Percentiles rank a stretch among this genome's conserved stretches.
These are phyloP conservation scores for Rutstroemia sp. DNA, from an alignment of 2,329 filamentous ascomycete genomes.

Conservation along the genomic window DNA sequence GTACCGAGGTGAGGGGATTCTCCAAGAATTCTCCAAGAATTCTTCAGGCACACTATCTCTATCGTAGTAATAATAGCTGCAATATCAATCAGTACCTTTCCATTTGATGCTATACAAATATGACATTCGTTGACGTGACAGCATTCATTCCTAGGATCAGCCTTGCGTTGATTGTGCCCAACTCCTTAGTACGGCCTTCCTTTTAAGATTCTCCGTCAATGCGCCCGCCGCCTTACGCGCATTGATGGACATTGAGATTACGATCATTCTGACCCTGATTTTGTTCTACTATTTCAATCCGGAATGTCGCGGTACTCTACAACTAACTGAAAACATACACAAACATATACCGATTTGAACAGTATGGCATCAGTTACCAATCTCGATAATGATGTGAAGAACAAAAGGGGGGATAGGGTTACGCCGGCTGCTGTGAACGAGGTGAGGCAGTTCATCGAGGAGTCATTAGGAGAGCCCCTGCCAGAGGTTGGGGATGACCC, in stretches of 20 bases:
- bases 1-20: no score
- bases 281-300: no score
- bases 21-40: no score
- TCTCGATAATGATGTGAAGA: slow-evolving; percentile 91
- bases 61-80: no score
- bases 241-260: no score
- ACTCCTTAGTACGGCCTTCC: slow-evolving; percentile 5
- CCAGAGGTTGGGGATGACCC: slow-evolving; percentile 43
- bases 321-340: no score
- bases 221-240: background rate
- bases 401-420: slow-evolving; percentile 85
- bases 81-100: no score
- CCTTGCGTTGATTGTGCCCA: background rate
- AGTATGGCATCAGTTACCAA: slow-evolving; percentile 88
- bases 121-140: no score
- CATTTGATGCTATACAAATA: no score
- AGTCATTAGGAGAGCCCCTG: slow-evolving; percentile 65
- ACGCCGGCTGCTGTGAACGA: slow-evolving; percentile 86
- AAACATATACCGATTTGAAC: slow-evolving; percentile 3
- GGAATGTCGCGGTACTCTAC: no score
- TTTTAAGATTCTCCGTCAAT: slow-evolving; percentile 1
- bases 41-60: no score
- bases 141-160: background rate
- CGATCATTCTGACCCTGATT: no score
- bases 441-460: slow-evolving; percentile 78